Evolutionary conservation across 805 yeast genomes (phyloP), one percentile per base, ranked within the genome.

Genomic region (Candida glaebosa): DNA sequence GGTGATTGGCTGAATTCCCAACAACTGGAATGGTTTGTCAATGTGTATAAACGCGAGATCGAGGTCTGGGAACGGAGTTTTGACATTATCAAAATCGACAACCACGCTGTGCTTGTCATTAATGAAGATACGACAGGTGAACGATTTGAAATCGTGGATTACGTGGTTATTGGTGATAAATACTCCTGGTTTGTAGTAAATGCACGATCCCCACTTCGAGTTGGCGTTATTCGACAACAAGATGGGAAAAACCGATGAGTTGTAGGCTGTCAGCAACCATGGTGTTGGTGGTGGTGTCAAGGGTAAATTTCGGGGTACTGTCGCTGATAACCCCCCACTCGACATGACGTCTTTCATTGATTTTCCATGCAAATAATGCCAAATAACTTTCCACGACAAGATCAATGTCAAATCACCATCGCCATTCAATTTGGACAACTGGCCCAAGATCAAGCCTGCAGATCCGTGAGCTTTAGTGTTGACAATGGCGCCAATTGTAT

Each of bases 101-200:
- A 52, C 20, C 6, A 28, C 40, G n/a, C 46, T 37, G 2, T 10
- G 17, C 1, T 12, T 17, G 5, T 40, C 35, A n/a, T 35, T 20
- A 4, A 49, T 33, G 14, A 28, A 35, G 1, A 49, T 43, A 9
- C 31, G 34, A 19, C 51, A 40, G 4, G 28, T 28, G 12, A 34
- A 34, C 24, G 26, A 3, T 9, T 12, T 14, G n/a, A 31, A 17
- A 32, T 28, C 16, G 18, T 49, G 50, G n/a, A 56, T 50, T 1
- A 73, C 78, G 47, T 73, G 78, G 28, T 57, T 40, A 46, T 73
- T 73, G 5, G 78, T 72, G 4, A 70, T 52, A 3, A 73, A 41
- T 4, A 67, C 54, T 12, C 48, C 46, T 1, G 45, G 31, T 31
- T 60, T 56, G 40, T 65, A 57, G n/a, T 61, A 45, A 1, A 71